Conservation (phyloP, 1,139 yeast species). For the Candida sp. region DNA sequence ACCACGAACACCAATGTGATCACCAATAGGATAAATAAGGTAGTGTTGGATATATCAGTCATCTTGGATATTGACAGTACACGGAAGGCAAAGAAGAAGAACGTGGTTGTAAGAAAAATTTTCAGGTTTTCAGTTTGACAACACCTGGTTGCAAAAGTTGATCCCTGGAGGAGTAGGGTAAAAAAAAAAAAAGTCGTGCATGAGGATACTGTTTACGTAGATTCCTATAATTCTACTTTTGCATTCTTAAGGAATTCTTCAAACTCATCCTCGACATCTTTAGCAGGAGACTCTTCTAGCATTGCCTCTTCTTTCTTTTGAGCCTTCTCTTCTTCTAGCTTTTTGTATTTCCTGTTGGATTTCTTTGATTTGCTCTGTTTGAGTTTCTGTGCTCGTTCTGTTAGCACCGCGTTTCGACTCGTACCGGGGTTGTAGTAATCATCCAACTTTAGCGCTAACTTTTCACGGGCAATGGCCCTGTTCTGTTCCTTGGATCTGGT, state of each 20-base stretch:
- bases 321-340: conserved; percentile 37
- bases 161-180: neutral
- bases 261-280: conserved; percentile 37
- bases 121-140: neutral
- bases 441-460: conserved; percentile 75
- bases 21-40: conserved; percentile 7
- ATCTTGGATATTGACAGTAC: conserved; percentile 7
- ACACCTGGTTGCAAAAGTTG: conserved; percentile 17
- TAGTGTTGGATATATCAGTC: conserved; percentile 10
- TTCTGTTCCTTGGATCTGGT: conserved; percentile 90
- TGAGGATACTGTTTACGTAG: conserved; percentile 11
- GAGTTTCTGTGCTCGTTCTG: conserved; percentile 52
- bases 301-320: conserved; percentile 8
- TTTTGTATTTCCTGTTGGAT: conserved; percentile 54
- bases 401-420: conserved; percentile 57
- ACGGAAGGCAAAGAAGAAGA: neutral
- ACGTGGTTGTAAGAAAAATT: neutral
- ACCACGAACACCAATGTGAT: conserved; percentile 5
- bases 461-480: conserved; percentile 81
- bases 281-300: conserved; percentile 13
- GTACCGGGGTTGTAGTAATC: conserved; percentile 58
- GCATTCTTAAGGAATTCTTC: conserved; percentile 22
- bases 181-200: neutral
- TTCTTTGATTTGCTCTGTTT: conserved; percentile 60
- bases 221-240: conserved; percentile 12